These are phyloP conservation scores for Globisporangium orthogonon DNA, from an alignment of 352 stramenopile genomes.

Conservation along the genomic window DNA sequence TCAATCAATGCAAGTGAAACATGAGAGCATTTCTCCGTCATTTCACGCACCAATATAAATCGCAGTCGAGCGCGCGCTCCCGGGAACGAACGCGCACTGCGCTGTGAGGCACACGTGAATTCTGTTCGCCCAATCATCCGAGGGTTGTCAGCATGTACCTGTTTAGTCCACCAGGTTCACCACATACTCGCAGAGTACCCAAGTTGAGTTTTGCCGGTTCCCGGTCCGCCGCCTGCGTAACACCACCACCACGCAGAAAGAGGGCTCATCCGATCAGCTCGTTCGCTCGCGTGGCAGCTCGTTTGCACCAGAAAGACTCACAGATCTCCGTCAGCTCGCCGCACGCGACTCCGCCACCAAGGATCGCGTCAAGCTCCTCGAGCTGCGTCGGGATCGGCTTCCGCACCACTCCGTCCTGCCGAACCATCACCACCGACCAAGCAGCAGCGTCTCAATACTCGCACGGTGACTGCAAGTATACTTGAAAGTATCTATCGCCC, in stretches of 20 bases:
- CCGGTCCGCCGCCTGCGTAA: slow-evolving; percentile 51
- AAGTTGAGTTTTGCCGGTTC: slow-evolving; percentile 74
- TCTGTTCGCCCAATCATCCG: slow-evolving; percentile 14
- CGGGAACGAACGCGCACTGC: slow-evolving; percentile 26
- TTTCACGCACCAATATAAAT: slow-evolving; percentile 56
- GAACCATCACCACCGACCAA: no score
- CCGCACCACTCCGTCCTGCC: slow-evolving; percentile 22
- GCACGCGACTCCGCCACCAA: slow-evolving; percentile 57
- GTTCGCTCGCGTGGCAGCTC: no score
- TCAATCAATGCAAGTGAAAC: neutral
- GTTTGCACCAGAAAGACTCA: slow-evolving; percentile 9
- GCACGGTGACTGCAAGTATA: no score
- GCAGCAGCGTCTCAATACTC: neutral
- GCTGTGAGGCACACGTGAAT: slow-evolving; percentile 64
- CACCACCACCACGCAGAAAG: neutral
- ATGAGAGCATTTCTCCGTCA: neutral
- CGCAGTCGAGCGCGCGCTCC: slow-evolving; percentile 16
- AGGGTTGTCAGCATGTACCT: no score
- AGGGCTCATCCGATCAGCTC: neutral
- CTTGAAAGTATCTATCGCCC: no score
- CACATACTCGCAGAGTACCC: slow-evolving; percentile 19
- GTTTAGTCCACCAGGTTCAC: no score
- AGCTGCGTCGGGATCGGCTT: slow-evolving; percentile 38
- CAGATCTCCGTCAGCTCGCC: slow-evolving; percentile 80
- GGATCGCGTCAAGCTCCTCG: slow-evolving; percentile 38